phyloP scores from a whole-genome alignment of 345 rosid species.

The Syzygium grande region DNA sequence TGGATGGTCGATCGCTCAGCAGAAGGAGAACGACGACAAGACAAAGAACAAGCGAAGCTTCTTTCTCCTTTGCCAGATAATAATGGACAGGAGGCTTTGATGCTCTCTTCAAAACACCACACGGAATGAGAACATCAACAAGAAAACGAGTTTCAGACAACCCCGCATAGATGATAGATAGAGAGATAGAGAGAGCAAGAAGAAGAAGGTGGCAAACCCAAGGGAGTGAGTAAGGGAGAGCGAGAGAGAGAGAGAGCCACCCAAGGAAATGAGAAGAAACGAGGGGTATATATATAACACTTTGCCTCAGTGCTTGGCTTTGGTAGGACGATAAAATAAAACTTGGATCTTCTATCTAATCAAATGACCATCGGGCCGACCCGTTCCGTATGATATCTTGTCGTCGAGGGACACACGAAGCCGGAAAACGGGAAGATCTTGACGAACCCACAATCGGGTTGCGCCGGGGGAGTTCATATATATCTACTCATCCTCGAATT shows the following conservation, averaged over 20 bases:
- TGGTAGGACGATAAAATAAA: not conserved
- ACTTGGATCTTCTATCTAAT: not conserved
- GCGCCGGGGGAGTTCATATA: not conserved
- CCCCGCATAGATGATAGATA: not conserved
- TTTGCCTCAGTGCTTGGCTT: not conserved
- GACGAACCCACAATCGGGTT: not conserved
- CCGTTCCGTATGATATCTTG: not conserved
- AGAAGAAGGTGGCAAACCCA: not conserved
- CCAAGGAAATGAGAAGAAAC: not conserved
- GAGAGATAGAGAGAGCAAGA: not conserved
- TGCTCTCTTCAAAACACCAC: not conserved
- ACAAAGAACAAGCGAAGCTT: not conserved
- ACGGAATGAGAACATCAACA: not conserved
- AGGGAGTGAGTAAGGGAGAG: not conserved
- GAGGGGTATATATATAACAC: not conserved
- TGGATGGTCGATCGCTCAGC: not conserved
- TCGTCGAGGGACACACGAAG: not conserved
- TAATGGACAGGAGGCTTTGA: not conserved
- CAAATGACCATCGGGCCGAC: not conserved
- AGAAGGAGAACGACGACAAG: not conserved
- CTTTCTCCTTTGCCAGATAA: not conserved
- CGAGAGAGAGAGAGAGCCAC: not conserved
- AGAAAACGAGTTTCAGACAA: not conserved
- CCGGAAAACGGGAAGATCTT: not conserved
- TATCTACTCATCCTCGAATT: not conserved